Percentiles rank a stretch among this genome's conserved stretches.
These are phyloP conservation scores for Penicillium griseofulvum DNA, from an alignment of 2,329 filamentous ascomycete genomes.

Conservation along the genomic window DNA sequence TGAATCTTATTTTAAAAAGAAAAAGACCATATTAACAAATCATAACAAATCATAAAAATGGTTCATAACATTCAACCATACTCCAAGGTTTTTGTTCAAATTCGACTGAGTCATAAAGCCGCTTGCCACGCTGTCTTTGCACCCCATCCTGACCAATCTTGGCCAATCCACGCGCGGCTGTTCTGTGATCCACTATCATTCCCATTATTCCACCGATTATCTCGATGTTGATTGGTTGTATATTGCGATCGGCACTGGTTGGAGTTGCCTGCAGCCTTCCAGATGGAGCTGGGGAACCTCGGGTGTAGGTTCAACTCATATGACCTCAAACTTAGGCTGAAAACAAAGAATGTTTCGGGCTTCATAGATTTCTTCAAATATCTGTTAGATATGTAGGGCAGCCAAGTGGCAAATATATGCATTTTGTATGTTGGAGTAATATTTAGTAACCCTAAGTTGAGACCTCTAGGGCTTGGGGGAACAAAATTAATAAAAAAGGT, in stretches of 20 bases:
- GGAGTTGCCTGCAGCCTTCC: conserved; percentile 12
- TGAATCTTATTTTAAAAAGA: background rate
- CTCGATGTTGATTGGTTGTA: conserved; percentile 9
- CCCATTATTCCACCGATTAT: background rate
- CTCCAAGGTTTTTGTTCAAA: background rate
- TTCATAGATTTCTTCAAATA: background rate
- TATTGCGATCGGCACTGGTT: conserved; percentile 12
- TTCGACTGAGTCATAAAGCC: conserved; percentile 11
- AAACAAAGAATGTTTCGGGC: conserved; percentile 1
- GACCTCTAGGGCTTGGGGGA: too few relatives aligned
- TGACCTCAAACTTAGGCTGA: conserved; percentile 10
- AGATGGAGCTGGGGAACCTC: conserved; percentile 7
- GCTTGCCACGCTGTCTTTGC: conserved; percentile 18
- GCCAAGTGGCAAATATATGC: background rate
- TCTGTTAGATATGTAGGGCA: background rate
- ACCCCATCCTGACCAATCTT: background rate
- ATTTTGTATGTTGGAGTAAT: background rate
- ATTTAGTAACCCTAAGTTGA: too few relatives aligned
- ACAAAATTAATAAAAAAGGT: background rate
- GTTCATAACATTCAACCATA: background rate
- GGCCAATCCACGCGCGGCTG: conserved; percentile 1
- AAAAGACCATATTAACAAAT: background rate
- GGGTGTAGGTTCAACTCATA: conserved; percentile 1
- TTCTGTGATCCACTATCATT: conserved; percentile 3
- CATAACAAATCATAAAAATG: background rate